Evolutionary conservation across 768 basidiomycete genomes (phyloP).

Genomic region (Mycena maculata): DNA sequence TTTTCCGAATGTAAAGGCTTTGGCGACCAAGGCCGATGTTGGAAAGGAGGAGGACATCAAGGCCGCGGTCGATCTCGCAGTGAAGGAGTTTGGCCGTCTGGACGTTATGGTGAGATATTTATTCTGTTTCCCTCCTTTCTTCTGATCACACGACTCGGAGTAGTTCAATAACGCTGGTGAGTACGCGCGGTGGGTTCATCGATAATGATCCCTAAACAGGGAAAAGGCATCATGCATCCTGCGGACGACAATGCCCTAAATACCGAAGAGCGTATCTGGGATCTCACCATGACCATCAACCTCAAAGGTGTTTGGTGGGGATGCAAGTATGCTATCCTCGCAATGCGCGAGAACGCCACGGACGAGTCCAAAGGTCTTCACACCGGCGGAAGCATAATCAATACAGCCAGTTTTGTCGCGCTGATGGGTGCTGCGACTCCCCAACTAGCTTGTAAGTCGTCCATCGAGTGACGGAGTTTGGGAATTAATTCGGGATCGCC

Average conservation of each 20-base stretch:
- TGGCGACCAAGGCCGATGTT: constrained; percentile 86
- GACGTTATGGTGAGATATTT: constrained; percentile 86
- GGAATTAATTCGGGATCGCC: background rate
- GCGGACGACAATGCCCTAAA: constrained; percentile 94
- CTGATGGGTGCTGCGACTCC: constrained; percentile 96
- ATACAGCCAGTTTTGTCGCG: constrained; percentile 97
- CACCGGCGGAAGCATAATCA: constrained; percentile 93
- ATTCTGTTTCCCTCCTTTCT: background rate
- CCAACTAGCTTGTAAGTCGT: constrained; percentile 92
- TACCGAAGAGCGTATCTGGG: constrained; percentile 98
- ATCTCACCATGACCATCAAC: constrained; percentile 92
- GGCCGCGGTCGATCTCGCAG: constrained; percentile 80
- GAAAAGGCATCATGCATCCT: constrained; percentile 95
- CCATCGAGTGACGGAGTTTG: background rate
- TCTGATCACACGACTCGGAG: constrained; percentile 4
- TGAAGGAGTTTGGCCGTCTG: constrained; percentile 89
- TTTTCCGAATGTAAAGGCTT: constrained; percentile 75
- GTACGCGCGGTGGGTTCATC: constrained; percentile 23
- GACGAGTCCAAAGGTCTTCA: constrained; percentile 85
- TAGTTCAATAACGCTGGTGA: constrained; percentile 94
- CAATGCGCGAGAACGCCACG: constrained; percentile 93
- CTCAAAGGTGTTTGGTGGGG: constrained; percentile 99
- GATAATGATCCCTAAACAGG: constrained; percentile 11
- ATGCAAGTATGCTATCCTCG: constrained; percentile 95
- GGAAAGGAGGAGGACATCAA: constrained; percentile 90